Evolutionary conservation across 371 early-diverging fungal species (phyloP), one percentile per base, ranked within the genome.

Genomic region (Capillidium rhysosporum): DNA sequence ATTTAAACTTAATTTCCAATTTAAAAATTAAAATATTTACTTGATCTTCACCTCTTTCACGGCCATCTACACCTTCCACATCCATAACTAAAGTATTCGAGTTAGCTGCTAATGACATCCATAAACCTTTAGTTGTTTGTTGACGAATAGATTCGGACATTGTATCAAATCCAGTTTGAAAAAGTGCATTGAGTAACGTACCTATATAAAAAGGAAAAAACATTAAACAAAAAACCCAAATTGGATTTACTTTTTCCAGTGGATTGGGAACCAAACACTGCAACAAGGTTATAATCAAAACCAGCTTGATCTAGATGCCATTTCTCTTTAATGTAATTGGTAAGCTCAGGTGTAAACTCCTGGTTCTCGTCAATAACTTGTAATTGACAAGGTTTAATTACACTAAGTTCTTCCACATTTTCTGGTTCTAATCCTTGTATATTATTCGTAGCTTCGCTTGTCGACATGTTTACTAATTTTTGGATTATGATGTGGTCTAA

Each of bases 11-110:
- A n/a, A n/a, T n/a, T n/a, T n/a, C n/a, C 2, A 9, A 24, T 4
- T 4, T n/a, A 31, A 9, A 23, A 21, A 28, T 16, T 8, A 16
- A 31, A 24, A 41, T 20, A 31, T n/a, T 46, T 66, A 77, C 78
- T 69, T 94, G 94, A 62, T 98, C 89, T 68, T 98, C 98, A 52
- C 97, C 96, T 47, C 92, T 83, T 63, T 96, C 98, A 46, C 97
- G 82, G 41, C 98, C 97, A 63, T 98, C 98, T 1, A 94, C 93
- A 46, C 98, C 98, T 63, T 98, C 98, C 2, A 98, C 98, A 67
- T 98, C 98, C 79, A 95, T 77, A 44, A 98, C 84, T 29, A 98
- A 71, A 16, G 90, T 76, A 58, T 79, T 77, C 80, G 78, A 80
- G 26, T 77, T 75, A 51, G 74, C 75, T 38, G 87, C 89, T 59